Base-by-base conservation (phyloP, 495 filamentous ascomycete genomes). In the Lepidopterella palustris region DNA sequence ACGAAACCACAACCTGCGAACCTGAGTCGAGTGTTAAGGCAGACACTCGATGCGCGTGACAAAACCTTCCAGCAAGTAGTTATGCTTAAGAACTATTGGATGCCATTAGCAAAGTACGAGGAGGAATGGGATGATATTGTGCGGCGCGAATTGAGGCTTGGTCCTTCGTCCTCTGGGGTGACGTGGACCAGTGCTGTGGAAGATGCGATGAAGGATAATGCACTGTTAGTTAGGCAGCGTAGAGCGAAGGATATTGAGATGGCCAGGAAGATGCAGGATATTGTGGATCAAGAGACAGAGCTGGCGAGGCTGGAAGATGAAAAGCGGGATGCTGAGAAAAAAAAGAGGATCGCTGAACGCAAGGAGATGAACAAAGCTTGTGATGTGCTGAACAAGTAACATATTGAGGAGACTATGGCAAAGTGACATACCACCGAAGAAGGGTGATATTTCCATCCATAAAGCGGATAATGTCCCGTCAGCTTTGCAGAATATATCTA, bases 1-100 rank as follows among this genome's bases (percentile, higher is more conserved):
- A 79, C 76, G 60, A 90, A 90, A 68, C 87, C 87, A 6, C 86
- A 89, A 64, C 78, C 87, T 4, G 63, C 67, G 28, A 72, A 71
- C 32, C 72, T 92, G 3, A 80, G 78, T 59, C 71, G 78, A 3
- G 73, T 87, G 0, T 69, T 93, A 11, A 70, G 77, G 8, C 71
- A 79, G 28, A 85, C 80, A 53, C 60, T 80, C 18, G 9, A 62
- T 18, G 53, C 54, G 47, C 72, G 73, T 8, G 68, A 77, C 18
- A 74, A 65, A 21, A 74, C 78, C 24, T 75, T 76, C 59, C 66
- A 69, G 29, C 25, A 26, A 40, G 67, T 39, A 39, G 63, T 69
- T 5, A 59, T 65, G 32, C 81, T 29, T 54, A 71, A 9, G 29
- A 70, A 11, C 66, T 75, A 6, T 21, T 78, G 9, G 66, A 71